These are phyloP conservation scores for Halophytophthora batemanensis DNA, from an alignment of 352 stramenopile species.

Conservation along the genomic window DNA sequence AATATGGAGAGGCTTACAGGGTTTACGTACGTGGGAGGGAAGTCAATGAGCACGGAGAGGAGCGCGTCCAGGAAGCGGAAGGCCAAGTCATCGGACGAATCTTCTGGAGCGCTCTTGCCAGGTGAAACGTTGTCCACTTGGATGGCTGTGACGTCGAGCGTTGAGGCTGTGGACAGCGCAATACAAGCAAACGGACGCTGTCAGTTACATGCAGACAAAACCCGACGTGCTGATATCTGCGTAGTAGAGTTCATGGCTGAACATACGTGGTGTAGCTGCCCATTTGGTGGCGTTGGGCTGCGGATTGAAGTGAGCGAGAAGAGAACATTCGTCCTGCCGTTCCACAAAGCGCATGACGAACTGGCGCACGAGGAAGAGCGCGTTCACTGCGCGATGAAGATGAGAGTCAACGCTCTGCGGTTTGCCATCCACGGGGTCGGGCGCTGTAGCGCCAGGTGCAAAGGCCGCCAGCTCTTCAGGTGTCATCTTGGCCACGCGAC, in stretches of 20 bases:
- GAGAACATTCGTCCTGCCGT: constrained; percentile 54
- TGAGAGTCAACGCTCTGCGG: constrained; percentile 42
- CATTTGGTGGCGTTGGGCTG: constrained; percentile 7
- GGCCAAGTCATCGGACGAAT: constrained; percentile 54
- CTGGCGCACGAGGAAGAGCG: constrained; percentile 70
- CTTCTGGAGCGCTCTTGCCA: constrained; percentile 8
- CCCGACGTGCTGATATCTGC: neutral
- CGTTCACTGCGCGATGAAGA: constrained; percentile 56
- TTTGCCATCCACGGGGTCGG: constrained; percentile 21
- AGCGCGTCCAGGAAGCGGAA: constrained; percentile 67
- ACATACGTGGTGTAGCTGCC: too few species aligned
- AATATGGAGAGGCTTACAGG: neutral
- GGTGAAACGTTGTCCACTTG: constrained; percentile 20
- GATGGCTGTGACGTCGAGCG: constrained; percentile 25
- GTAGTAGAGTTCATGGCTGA: too few species aligned
- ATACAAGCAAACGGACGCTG: neutral
- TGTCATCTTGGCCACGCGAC: constrained; percentile 52
- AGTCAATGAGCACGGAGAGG: constrained; percentile 56
- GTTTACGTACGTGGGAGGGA: constrained; percentile 47
- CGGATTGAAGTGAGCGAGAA: constrained; percentile 67
- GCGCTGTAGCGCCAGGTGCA: constrained; percentile 12
- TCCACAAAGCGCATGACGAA: constrained; percentile 76
- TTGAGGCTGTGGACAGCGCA: too few species aligned
- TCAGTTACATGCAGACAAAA: neutral
- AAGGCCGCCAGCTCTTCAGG: constrained; percentile 44